These are phyloP conservation scores for Luvunga scandens DNA, from an alignment of 345 rosid genomes.

Conservation along the genomic window DNA sequence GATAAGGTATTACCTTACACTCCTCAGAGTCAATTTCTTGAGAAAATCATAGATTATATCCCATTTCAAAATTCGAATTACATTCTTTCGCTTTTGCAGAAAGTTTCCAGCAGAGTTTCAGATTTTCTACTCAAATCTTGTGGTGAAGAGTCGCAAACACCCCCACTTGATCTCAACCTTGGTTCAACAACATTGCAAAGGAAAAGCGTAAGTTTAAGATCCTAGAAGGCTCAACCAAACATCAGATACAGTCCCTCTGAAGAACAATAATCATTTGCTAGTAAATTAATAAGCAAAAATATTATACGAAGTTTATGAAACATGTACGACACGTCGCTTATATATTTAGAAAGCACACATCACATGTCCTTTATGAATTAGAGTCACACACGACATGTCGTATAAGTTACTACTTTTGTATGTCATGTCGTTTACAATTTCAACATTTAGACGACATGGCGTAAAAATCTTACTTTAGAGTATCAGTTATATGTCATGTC, in stretches of 20 bases:
- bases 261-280: neutral
- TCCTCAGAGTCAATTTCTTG: neutral
- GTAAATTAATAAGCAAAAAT: neutral
- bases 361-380: no score
- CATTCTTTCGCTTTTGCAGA: neutral
- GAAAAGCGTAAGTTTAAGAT: neutral
- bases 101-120: neutral
- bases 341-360: no score
- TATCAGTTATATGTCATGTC: no score
- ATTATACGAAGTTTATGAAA: neutral
- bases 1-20: neutral
- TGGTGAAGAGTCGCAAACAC: neutral
- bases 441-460: no score
- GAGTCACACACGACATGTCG: no score
- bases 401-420: no score
- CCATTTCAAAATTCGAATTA: neutral
- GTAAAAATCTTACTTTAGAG: no score
- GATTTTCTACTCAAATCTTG: neutral
- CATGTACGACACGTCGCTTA: neutral
- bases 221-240: neutral
- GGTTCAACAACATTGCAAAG: neutral
- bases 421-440: no score
- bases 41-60: no score
- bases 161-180: neutral
- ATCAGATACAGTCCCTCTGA: neutral